Evolutionary conservation across 331 rosid species (phyloP), one percentile per base, ranked within the genome.

Genomic region (Rhamnella rubrinervis): DNA sequence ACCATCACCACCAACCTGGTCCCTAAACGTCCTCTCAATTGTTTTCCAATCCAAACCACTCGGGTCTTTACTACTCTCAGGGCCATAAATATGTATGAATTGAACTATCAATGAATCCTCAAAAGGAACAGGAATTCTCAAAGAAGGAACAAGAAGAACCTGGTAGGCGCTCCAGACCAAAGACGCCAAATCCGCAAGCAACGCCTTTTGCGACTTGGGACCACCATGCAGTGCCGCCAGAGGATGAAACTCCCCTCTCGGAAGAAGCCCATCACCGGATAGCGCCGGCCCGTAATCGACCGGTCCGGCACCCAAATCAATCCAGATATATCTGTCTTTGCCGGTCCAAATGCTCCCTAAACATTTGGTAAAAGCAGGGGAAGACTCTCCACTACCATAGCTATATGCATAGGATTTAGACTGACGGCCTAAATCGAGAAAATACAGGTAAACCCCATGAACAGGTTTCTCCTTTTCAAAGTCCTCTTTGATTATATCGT

Each of bases 291-390:
- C 99, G 21, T 95, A 95, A 47, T 91, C 96, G 4, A 95, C 93
- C 0, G 96, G 96, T 0, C 97, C 99, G 5, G 99, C 97, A 6
- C 93, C 89, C 68, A 95, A 76, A 60, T 95, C 99, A 67, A 95
- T 79, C 99, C 99, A 95, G 59, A 87, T 65, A 39, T 86, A 95
- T 16, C 97, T 83, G 9, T 87, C 79, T 9, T 53, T 68, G 38
- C 92, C 91, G 40, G 89, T 86, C 96, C 96, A 91, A 35, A 91
- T 46, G 10, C 83, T 89, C 55, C 97, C 99, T 63, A 84, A 68
- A 61, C 99, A 95, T 47, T 76, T 87, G 19, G 96, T 83, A 35
- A 68, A 74, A 5, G 79, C 96, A 6, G 97, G 81, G n/a, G 99
- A 95, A 9, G 97, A 89, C 7, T 87, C 96, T 4, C 89, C 82